A percentile compares a stretch with the other conserved stretches of the same genome.
phyloP scores from a whole-genome alignment of 345 rosid species.

The Pistacia integerrima region DNA sequence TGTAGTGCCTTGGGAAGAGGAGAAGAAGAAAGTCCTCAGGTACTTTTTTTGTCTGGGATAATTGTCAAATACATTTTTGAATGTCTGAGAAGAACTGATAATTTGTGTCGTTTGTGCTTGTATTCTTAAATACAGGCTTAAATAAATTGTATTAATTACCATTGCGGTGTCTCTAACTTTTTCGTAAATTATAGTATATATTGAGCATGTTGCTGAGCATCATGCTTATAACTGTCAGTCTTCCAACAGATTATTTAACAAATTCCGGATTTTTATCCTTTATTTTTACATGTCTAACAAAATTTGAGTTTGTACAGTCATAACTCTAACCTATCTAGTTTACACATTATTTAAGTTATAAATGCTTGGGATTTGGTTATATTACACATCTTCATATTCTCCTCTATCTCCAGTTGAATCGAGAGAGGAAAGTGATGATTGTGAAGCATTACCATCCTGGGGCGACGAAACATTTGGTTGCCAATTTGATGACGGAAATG shows the following conservation, averaged over 20 bases:
- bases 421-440: slow-evolving; percentile 49
- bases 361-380: background rate
- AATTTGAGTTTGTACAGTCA: background rate
- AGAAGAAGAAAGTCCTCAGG: slow-evolving; percentile 63
- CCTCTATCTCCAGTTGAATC: slow-evolving; percentile 50
- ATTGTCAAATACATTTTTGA: slow-evolving; percentile 3
- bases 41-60: slow-evolving; percentile 25
- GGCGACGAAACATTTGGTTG: slow-evolving; percentile 56
- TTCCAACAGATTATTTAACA: background rate
- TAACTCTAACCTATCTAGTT: background rate
- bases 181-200: background rate
- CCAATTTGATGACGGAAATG: slow-evolving; percentile 58
- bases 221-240: background rate
- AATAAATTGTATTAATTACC: background rate
- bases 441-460: slow-evolving; percentile 62
- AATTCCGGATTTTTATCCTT: background rate
- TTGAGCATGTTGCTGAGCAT: background rate
- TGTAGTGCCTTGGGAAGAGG: slow-evolving; percentile 77
- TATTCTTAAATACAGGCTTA: background rate
- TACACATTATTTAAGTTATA: background rate
- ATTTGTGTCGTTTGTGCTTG: background rate
- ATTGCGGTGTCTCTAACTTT: background rate
- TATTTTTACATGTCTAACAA: background rate
- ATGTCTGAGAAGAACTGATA: slow-evolving; percentile 4
- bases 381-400: slow-evolving; percentile 12